These are phyloP conservation scores for Senecio squalidus DNA, from an alignment of 140 eudicot genomes.

Conservation along the genomic window DNA sequence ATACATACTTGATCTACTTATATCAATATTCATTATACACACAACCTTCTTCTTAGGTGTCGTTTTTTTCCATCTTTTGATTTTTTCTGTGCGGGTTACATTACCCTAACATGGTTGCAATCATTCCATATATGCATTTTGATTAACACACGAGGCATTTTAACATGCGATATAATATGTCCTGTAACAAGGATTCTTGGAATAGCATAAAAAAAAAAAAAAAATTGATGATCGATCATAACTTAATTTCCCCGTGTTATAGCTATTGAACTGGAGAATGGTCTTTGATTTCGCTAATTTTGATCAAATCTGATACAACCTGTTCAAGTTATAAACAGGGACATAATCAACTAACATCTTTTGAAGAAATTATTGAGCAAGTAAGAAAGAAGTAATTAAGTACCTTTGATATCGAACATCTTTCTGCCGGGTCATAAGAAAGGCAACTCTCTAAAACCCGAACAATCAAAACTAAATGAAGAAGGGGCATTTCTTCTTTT, in stretches of 20 bases:
- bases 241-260: too few species aligned
- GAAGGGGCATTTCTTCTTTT: slow-evolving; percentile 15
- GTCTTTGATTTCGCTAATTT: slow-evolving; percentile 8
- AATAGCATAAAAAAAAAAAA: too few species aligned
- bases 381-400: not conserved
- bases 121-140: too few species aligned
- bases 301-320: slow-evolving; percentile 21
- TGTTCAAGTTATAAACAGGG: slow-evolving; percentile 2
- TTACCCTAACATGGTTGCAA: too few species aligned
- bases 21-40: slow-evolving; percentile 18
- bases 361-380: too few species aligned
- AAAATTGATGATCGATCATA: too few species aligned
- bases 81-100: not conserved
- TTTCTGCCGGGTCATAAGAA: slow-evolving; percentile 12
- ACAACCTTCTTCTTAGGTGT: not conserved
- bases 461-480: slow-evolving; percentile 27
- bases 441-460: slow-evolving; percentile 27
- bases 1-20: slow-evolving; percentile 9
- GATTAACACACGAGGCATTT: too few species aligned
- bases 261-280: slow-evolving; percentile 1
- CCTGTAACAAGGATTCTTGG: too few species aligned
- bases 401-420: slow-evolving; percentile 29
- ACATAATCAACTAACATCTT: too few species aligned
- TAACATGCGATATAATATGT: too few species aligned
- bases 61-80: not conserved